Evolutionary conservation across 176 grass and related monocot genomes (phyloP), one percentile per base, ranked within the genome.

Genomic region (Leersia perrieri): DNA sequence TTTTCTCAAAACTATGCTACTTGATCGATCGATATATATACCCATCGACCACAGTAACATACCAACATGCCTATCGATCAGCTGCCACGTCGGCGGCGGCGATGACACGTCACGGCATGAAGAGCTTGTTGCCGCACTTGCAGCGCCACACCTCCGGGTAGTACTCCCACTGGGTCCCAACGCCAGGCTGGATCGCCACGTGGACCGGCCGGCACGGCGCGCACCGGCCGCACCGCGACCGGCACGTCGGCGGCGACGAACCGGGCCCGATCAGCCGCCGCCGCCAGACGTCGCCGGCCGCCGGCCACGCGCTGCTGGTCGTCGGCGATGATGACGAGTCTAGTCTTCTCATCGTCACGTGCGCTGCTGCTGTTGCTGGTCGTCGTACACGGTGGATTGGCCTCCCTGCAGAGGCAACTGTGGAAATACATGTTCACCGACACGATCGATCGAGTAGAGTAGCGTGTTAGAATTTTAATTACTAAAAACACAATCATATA

Each of bases 131-230:
- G 73, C 89, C 84, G 76, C 94, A 97, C 85, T 91, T 84, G 84
- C 94, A 97, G 44, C 94, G 86, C 94, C 94, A 97, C 28, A 90
- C 94, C 66, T 93, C 90, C n/a, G 94, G 94, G 88, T 97, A 97
- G 89, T 97, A 97, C 84, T 97, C 94, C 80, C 83, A 81, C 41
- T 88, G 94, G 4, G 64, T 18, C 13, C 44, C 75, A 3, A 78
- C n/a, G 16, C 83, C 86, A 0, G 91, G 86, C 11, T 97, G 91
- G 84, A 97, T 89, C 15, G 91, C 83, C 65, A 93, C 94, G 27
- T 84, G 88, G 14, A 93, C 85, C 18, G 89, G 33, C 29, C 33
- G 81, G 80, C 90, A 93, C 10, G 88, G 94, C 44, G 40, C 1
- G 87, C 93, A 96, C 75, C 74, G 78, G 16, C 87, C 93, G 68